Evolutionary conservation across 139 green algal genomes (phyloP).

Genomic region (Micractinium conductrix): DNA sequence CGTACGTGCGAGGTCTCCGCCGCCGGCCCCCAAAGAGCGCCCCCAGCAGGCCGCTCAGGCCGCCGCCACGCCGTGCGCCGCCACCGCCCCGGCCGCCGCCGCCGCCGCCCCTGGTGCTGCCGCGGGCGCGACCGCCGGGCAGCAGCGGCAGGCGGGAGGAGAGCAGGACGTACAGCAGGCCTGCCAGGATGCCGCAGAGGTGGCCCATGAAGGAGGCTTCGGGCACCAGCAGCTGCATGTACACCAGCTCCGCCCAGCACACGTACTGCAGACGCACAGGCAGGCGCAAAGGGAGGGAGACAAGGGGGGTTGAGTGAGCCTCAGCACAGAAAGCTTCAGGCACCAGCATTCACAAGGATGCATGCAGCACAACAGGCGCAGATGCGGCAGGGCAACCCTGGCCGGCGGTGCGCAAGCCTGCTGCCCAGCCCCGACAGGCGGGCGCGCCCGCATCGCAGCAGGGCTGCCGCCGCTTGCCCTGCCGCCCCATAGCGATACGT

Average conservation of each 20-base stretch:
- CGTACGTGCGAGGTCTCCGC: neutral
- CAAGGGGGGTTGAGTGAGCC: neutral
- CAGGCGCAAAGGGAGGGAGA: neutral
- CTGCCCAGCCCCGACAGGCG: neutral
- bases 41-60: neutral
- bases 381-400: neutral
- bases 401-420: neutral
- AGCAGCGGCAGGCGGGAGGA: constrained; percentile 12
- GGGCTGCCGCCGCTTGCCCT: too few relatives aligned
- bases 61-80: neutral
- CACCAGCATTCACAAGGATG: neutral
- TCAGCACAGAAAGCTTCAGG: neutral
- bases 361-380: neutral
- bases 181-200: constrained; percentile 78
- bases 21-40: neutral
- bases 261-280: constrained; percentile 50
- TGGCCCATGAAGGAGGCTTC: constrained; percentile 76
- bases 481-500: too few relatives aligned
- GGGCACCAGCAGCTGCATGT: constrained; percentile 68
- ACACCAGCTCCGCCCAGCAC: constrained; percentile 75
- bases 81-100: neutral
- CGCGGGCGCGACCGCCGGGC: neutral
- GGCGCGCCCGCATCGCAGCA: neutral
- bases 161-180: constrained; percentile 65
- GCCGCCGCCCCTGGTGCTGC: neutral